These are phyloP conservation scores for Russula foetens DNA, from an alignment of 768 basidiomycete genomes.

Conservation along the genomic window DNA sequence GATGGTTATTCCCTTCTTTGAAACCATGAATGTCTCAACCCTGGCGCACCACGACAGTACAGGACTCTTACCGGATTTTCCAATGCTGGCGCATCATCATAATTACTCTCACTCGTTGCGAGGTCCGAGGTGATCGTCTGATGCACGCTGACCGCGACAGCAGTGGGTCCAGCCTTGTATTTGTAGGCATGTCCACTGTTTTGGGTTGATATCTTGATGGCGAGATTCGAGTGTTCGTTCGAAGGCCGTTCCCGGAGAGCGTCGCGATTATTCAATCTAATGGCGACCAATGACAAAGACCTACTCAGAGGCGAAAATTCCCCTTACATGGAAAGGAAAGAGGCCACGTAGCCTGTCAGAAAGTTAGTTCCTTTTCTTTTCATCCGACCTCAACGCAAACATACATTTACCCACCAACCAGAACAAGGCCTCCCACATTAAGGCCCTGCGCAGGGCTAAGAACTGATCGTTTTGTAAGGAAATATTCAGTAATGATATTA, in stretches of 20 bases:
- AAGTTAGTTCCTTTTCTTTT: not conserved
- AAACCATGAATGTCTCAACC: not conserved
- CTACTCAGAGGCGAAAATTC: no score
- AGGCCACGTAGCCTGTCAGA: constrained; percentile 41
- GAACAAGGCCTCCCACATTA: constrained; percentile 42
- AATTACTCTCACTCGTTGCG: not conserved
- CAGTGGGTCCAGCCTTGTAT: not conserved
- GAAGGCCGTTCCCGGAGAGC: not conserved
- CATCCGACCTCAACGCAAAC: constrained; percentile 8
- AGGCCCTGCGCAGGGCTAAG: constrained; percentile 34
- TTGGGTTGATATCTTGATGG: not conserved
- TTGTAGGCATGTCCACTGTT: not conserved
- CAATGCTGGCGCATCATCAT: not conserved
- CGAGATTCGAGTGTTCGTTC: no score
- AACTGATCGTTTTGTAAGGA: constrained; percentile 11
- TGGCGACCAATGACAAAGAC: not conserved
- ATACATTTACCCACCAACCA: constrained; percentile 45
- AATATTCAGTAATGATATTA: not conserved
- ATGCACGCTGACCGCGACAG: not conserved
- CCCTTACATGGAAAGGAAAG: constrained; percentile 40
- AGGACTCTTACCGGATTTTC: not conserved
- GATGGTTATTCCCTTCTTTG: not conserved
- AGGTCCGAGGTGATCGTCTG: not conserved
- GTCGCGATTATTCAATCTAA: constrained; percentile 9
- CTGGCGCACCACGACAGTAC: not conserved